Percentiles rank a stretch among this genome's conserved stretches.
These are phyloP conservation scores for Phlebopus sp. DNA, from an alignment of 1,284 basidiomycete species.

Conservation along the genomic window DNA sequence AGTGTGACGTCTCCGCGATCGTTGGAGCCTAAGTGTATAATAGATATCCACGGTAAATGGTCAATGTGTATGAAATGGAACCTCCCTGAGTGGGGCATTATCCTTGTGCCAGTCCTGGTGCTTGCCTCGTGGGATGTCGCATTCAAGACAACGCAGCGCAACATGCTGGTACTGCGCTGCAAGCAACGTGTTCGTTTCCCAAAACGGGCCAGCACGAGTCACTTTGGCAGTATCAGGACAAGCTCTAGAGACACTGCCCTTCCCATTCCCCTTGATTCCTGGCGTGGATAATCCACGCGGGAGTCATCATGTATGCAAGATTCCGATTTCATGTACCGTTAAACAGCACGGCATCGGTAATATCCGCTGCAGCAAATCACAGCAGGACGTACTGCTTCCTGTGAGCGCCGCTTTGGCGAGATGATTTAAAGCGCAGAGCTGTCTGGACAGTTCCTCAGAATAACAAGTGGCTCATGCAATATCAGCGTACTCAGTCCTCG, in stretches of 20 bases:
- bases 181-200: constrained; percentile 30
- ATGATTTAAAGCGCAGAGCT: constrained; percentile 25
- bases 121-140: constrained; percentile 29
- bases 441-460: constrained; percentile 10
- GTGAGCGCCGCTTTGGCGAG: constrained; percentile 24
- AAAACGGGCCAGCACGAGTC: constrained; percentile 24
- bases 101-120: constrained; percentile 21
- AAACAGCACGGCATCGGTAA: constrained; percentile 33
- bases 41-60: constrained; percentile 25
- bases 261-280: constrained; percentile 30
- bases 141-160: constrained; percentile 15
- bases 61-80: constrained; percentile 32
- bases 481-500: constrained; percentile 28
- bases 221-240: constrained; percentile 19
- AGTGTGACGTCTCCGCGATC: constrained; percentile 19
- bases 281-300: constrained; percentile 31
- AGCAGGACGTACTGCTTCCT: constrained; percentile 19
- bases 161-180: constrained; percentile 33
- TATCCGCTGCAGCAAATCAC: constrained; percentile 26
- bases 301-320: constrained; percentile 25
- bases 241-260: constrained; percentile 25
- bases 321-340: constrained; percentile 31
- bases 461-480: constrained; percentile 27
- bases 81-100: constrained; percentile 21
- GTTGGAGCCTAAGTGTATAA: constrained; percentile 21